These are phyloP conservation scores for Scedosporium boydii DNA, from an alignment of 2,329 filamentous ascomycete genomes.

Conservation along the genomic window DNA sequence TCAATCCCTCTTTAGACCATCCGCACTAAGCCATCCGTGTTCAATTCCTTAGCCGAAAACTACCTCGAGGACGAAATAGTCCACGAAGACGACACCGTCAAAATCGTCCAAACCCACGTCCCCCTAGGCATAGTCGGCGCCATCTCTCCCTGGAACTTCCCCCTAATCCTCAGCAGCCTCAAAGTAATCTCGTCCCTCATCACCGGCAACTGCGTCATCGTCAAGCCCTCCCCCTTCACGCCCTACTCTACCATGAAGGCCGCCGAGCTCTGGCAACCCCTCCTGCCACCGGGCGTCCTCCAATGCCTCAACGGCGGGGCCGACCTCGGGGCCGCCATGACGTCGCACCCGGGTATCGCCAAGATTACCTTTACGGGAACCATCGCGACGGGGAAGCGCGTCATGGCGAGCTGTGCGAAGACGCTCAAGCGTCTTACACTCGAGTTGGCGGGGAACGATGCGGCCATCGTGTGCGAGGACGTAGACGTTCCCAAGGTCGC, in stretches of 20 bases:
- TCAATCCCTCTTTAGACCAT: neutral
- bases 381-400: slow-evolving; percentile 48
- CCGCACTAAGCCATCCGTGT: too few species aligned
- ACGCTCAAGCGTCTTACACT: slow-evolving; percentile 53
- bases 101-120: slow-evolving; percentile 22
- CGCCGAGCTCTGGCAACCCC: slow-evolving; percentile 44
- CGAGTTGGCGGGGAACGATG: slow-evolving; percentile 54
- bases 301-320: slow-evolving; percentile 53
- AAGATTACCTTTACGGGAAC: slow-evolving; percentile 59
- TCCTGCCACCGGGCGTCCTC: slow-evolving; percentile 55
- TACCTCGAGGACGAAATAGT: slow-evolving; percentile 11
- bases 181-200: slow-evolving; percentile 49
- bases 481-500: slow-evolving; percentile 35
- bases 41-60: slow-evolving; percentile 2
- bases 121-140: slow-evolving; percentile 32
- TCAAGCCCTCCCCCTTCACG: slow-evolving; percentile 50
- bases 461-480: slow-evolving; percentile 48
- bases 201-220: slow-evolving; percentile 45
- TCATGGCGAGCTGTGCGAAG: slow-evolving; percentile 45
- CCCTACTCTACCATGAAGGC: slow-evolving; percentile 51
- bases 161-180: slow-evolving; percentile 36
- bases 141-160: slow-evolving; percentile 49
- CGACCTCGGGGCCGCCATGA: slow-evolving; percentile 48
- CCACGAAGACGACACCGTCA: slow-evolving; percentile 17
- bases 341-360: slow-evolving; percentile 45